A percentile compares a stretch with the other conserved stretches of the same genome.
Evolutionary conservation across 257 asterid genomes (phyloP).

Genomic region (Plantago ovata): DNA sequence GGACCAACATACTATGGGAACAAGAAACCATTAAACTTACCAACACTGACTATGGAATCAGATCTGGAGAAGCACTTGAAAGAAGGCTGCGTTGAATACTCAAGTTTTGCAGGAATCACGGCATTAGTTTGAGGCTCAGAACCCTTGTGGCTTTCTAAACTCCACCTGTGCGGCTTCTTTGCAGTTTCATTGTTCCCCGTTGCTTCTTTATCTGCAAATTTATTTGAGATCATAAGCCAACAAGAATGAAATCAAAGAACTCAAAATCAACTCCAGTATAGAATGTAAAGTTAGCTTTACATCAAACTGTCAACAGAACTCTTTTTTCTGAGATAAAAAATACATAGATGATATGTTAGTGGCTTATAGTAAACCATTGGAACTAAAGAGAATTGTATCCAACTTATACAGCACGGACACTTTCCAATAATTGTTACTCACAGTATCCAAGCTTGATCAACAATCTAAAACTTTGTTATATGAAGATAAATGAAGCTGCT

Average conservation of each 20-base stretch:
- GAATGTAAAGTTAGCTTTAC: neutral
- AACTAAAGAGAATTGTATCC: no score
- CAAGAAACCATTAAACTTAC: constrained; percentile 33
- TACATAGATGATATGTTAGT: no score
- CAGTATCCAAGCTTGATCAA: no score
- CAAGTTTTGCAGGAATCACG: constrained; percentile 36
- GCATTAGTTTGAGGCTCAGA: constrained; percentile 37
- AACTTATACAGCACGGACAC: no score
- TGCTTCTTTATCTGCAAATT: constrained; percentile 46
- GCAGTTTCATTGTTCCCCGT: constrained; percentile 40
- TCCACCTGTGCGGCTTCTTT: constrained; percentile 72
- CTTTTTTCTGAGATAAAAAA: no score
- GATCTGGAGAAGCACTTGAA: no score
- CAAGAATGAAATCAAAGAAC: constrained; percentile 5
- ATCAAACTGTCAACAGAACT: neutral
- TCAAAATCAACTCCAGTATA: neutral
- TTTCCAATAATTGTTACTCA: no score
- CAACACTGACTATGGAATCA: constrained; percentile 40
- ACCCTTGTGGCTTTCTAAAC: constrained; percentile 43
- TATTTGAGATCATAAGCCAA: constrained; percentile 9
- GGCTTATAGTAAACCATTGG: no score
- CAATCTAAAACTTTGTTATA: no score
- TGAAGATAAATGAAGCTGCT: no score
- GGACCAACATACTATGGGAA: constrained; percentile 4
- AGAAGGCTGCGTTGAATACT: constrained; percentile 37